These are phyloP conservation scores for Albophoma yamanashiensis DNA, from an alignment of 2,329 filamentous ascomycete species.

Conservation along the genomic window DNA sequence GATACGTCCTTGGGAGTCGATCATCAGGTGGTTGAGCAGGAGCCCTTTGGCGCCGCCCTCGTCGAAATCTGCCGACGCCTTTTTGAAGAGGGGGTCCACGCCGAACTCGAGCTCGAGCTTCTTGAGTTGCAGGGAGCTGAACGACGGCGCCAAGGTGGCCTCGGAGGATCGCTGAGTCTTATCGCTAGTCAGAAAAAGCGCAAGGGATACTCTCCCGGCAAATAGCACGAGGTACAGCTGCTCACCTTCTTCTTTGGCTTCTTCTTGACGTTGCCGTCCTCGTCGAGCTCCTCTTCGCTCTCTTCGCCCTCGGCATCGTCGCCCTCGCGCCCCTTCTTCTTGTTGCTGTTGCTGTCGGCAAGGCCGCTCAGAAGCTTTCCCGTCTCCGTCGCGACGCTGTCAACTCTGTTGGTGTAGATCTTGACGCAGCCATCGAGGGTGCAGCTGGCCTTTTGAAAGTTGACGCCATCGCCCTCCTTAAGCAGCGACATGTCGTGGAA, in stretches of 20 bases:
- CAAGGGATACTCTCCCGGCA: not conserved
- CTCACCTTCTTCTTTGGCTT: slow-evolving; percentile 66
- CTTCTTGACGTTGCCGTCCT: slow-evolving; percentile 49
- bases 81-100: slow-evolving; percentile 98
- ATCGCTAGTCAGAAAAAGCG: slow-evolving; percentile 11
- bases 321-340: slow-evolving; percentile 56
- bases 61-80: slow-evolving; percentile 95
- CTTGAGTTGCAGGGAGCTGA: slow-evolving; percentile 81
- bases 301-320: slow-evolving; percentile 59
- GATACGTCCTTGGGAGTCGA: slow-evolving; percentile 83
- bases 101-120: slow-evolving; percentile 97
- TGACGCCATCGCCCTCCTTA: slow-evolving; percentile 93
- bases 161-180: slow-evolving; percentile 69
- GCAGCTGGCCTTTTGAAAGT: slow-evolving; percentile 97
- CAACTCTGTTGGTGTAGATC: slow-evolving; percentile 96
- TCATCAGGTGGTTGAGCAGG: slow-evolving; percentile 90
- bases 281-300: slow-evolving; percentile 51
- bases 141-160: slow-evolving; percentile 83
- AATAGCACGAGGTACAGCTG: not conserved
- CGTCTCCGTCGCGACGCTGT: slow-evolving; percentile 95
- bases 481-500: slow-evolving; percentile 98
- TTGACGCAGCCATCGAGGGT: slow-evolving; percentile 97
- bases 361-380: slow-evolving; percentile 89
- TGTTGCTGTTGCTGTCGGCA: slow-evolving; percentile 74
- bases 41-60: slow-evolving; percentile 95